Conservation (phyloP, 768 basidiomycete genomes). For the Daedaleopsis nitida region DNA sequence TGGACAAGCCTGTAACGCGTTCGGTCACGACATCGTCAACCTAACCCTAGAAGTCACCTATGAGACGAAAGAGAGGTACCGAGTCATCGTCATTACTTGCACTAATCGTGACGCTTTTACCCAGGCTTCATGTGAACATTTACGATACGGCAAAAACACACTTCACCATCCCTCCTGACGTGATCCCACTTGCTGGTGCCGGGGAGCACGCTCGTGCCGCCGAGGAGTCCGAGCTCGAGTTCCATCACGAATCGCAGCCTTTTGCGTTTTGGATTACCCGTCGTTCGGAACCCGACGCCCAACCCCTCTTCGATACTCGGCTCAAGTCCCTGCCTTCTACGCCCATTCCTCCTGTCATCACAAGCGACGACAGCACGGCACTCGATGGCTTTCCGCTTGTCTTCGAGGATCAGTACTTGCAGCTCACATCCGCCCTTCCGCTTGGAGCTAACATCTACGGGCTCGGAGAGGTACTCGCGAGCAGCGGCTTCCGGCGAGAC, state of each 20-base stretch:
- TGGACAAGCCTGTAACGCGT: constrained; percentile 63
- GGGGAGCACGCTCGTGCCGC: constrained; percentile 16
- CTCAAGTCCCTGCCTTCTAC: constrained; percentile 59
- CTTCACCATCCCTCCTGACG: constrained; percentile 63
- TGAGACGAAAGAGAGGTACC: constrained; percentile 49
- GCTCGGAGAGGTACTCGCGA: constrained; percentile 70
- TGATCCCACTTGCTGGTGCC: constrained; percentile 39
- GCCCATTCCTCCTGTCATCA: constrained; percentile 57
- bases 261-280: constrained; percentile 85
- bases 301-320: constrained; percentile 73
- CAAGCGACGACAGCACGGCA: constrained; percentile 52
- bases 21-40: constrained; percentile 57
- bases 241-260: constrained; percentile 64
- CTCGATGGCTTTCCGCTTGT: constrained; percentile 69
- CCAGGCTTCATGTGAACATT: constrained; percentile 69
- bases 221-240: constrained; percentile 60
- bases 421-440: constrained; percentile 70
- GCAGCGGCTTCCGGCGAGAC: constrained; percentile 68
- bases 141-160: constrained; percentile 61
- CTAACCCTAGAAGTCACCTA: constrained; percentile 71
- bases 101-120: constrained; percentile 43
- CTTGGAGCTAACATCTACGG: constrained; percentile 74
- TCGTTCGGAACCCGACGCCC: constrained; percentile 52
- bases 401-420: constrained; percentile 81
- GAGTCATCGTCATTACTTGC: constrained; percentile 28